Evolutionary conservation across 371 early-diverging fungal genomes (phyloP), one percentile per base, ranked within the genome.

Genomic region (Haplosporangium sp.): DNA sequence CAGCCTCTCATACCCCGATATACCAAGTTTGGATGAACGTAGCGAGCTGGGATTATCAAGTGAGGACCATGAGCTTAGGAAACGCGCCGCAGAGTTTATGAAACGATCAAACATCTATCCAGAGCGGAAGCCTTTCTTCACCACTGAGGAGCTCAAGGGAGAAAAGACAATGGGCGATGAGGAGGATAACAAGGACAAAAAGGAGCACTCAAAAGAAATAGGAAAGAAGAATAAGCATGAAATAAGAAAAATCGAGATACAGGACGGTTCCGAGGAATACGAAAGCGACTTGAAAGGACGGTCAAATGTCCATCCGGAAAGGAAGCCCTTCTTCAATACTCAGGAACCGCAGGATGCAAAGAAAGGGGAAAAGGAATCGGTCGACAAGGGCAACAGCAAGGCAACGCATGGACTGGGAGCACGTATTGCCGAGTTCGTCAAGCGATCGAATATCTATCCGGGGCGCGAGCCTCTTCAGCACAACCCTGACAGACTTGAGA

Each of bases 91-190:
- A 6, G 42, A 48, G 1, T 67, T 67, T 23, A 52, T 74, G 67
- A 74, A 74, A 10, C 54, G 69, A 43, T 61, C 74, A 41, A 62
- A 73, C 20, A 51, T 62, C 23, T 62, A 62, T 21, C 61, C 62
- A 13, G 65, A 71, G 43, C 59, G 72, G 18, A 40, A 53, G 21
- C 21, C 47, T 13, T 42, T 40, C 37, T 40, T 42, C 6, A 52
- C 55, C 29, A 47, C 61, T 13, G 45, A 41, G 29, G 20, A 59
- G 21, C 21, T 55, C n/a, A 18, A 67, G 11, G 16, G 51, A 4
- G 46, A 64, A 18, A 55, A 42, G 45, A 38, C 56, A 2, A 50
- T 36, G 52, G 14, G 0, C 37, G 21, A 40, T n/a, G 11, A 55
- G 56, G 9, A 54, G 55, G 37, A 63, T 40, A 45, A 36, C 18